Evolutionary conservation across 1,284 basidiomycete genomes (phyloP).

Genomic region (Ceratobasidium papillatum): DNA sequence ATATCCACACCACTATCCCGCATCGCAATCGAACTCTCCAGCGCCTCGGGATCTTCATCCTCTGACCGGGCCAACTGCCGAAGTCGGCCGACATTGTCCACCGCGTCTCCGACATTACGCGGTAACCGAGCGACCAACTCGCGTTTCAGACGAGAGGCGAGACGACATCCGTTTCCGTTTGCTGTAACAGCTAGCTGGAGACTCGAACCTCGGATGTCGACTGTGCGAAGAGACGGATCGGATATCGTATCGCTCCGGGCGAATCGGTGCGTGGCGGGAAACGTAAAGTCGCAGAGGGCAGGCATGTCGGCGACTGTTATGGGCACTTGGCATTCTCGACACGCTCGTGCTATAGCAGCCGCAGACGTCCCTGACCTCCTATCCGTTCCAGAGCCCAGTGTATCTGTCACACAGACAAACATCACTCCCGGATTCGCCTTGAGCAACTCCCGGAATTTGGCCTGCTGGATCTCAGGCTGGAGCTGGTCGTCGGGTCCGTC

Average conservation of each 20-base stretch:
- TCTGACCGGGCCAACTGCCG: conserved; percentile 67
- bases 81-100: conserved; percentile 77
- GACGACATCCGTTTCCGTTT: conserved; percentile 89
- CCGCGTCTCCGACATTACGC: conserved; percentile 78
- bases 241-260: conserved; percentile 47
- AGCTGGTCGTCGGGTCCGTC: conserved; percentile 55
- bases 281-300: conserved; percentile 87
- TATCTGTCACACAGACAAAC: conserved; percentile 81
- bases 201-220: conserved; percentile 55
- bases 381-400: conserved; percentile 55
- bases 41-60: conserved; percentile 50
- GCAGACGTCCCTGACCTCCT: conserved; percentile 64
- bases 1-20: conserved; percentile 28
- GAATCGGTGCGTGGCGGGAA: conserved; percentile 89
- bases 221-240: conserved; percentile 42
- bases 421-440: conserved; percentile 53
- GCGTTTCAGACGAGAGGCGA: conserved; percentile 81
- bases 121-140: conserved; percentile 85
- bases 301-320: conserved; percentile 91
- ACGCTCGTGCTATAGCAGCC: conserved; percentile 62
- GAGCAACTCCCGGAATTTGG: conserved; percentile 50
- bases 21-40: conserved; percentile 47
- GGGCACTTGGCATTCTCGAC: conserved; percentile 69
- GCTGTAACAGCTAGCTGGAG: conserved; percentile 91
- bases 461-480: conserved; percentile 50